These are phyloP conservation scores for Geoglossum cookeanum DNA, from an alignment of 2,329 filamentous ascomycete species.

Conservation along the genomic window DNA sequence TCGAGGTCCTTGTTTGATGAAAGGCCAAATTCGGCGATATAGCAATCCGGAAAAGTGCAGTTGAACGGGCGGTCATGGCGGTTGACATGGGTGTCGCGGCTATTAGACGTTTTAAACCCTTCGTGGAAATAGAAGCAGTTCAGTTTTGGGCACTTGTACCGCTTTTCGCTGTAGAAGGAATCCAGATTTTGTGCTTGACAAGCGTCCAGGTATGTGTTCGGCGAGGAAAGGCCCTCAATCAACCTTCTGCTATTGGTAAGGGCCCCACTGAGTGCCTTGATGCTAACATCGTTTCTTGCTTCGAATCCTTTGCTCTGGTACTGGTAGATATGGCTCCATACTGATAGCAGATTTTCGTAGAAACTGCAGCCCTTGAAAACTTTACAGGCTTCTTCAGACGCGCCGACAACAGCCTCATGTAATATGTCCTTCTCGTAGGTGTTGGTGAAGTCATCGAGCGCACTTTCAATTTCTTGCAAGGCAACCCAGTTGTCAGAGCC, in stretches of 20 bases:
- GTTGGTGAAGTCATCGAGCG: slow-evolving; percentile 6
- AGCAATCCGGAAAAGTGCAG: slow-evolving; percentile 20
- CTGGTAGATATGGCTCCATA: slow-evolving; percentile 17
- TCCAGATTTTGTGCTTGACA: slow-evolving; percentile 10
- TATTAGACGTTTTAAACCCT: slow-evolving; percentile 19
- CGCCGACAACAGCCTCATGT: background rate
- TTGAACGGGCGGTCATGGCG: slow-evolving; percentile 24
- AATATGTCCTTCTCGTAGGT: background rate
- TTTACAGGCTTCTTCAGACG: slow-evolving; percentile 8
- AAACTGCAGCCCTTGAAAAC: slow-evolving; percentile 9
- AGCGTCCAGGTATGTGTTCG: no score
- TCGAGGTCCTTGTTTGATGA: slow-evolving; percentile 21
- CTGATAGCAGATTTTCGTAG: slow-evolving; percentile 12
- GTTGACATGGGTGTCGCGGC: slow-evolving; percentile 19
- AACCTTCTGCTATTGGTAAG: slow-evolving; percentile 13
- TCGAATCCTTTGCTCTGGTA: slow-evolving; percentile 17
- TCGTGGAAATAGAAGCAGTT: slow-evolving; percentile 25
- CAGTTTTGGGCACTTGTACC: slow-evolving; percentile 25
- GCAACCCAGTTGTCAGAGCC: background rate
- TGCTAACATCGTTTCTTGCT: slow-evolving; percentile 16
- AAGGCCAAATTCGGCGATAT: slow-evolving; percentile 21
- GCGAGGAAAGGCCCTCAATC: background rate
- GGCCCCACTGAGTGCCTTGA: slow-evolving; percentile 13
- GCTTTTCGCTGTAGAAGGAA: slow-evolving; percentile 20
- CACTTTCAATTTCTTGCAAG: slow-evolving; percentile 5